Evolutionary conservation across 1,284 basidiomycete species (phyloP), one percentile per base, ranked within the genome.

Genomic region (Tilletia walkeri): DNA sequence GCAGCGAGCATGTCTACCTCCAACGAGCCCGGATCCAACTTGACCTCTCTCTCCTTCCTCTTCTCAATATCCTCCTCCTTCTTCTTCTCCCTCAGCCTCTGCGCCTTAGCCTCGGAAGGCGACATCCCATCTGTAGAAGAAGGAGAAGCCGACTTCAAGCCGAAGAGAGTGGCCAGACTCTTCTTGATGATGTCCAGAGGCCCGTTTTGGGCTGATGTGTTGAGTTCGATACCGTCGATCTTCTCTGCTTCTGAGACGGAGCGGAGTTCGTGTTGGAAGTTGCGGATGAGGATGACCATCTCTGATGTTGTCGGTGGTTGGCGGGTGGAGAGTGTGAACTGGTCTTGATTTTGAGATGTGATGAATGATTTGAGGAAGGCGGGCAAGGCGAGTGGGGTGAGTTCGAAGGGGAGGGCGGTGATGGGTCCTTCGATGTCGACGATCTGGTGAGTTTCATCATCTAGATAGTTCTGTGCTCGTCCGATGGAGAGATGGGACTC

Each of bases 1-100:
- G 59, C 59, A 24, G 59, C 59, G 12, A 63, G 59, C 59, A 63
- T 41, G 36, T 63, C 59, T 6, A 63, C 36, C 36, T 63, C 59
- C 30, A 63, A 39, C 7, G 16, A 18, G 10, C 39, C 34, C 12
- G 59, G 59, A 34, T 63, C 34, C 36, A 63, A 38, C 18, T 36
- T 36, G 59, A 63, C 36, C 59, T 6, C 16, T 4, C 59, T 9
- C 34, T 63, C 34, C 59, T 18, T 34, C 9, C 59, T 4, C 59
- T 41, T 39, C 36, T 63, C 59, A 10, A 39, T 6, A 34, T 63
- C 59, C 34, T 34, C 59, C 59, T 18, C 38, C 59, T 63, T 36
- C 36, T 14, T 3, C 38, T 63, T 63, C 59, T 41, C 18, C 30
- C 36, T 36, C 16, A 16, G 1, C 6, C 50, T 10, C 20, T 53